These are phyloP conservation scores for Lactarius hengduanensis DNA, from an alignment of 768 basidiomycete species.

Conservation along the genomic window DNA sequence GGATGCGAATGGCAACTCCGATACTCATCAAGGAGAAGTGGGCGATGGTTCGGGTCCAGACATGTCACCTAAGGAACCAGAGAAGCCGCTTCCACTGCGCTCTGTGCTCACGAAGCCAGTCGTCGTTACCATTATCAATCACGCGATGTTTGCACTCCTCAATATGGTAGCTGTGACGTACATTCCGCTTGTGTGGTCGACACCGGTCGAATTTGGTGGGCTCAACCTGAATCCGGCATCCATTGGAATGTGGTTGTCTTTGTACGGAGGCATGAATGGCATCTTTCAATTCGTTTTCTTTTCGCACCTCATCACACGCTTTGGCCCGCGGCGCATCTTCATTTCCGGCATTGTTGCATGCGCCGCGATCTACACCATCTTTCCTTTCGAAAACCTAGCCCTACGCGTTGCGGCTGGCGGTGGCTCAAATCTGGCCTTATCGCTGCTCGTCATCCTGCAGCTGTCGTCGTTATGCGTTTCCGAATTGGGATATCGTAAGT, in stretches of 20 bases:
- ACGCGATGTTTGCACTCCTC: constrained; percentile 42
- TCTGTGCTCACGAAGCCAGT: constrained; percentile 31
- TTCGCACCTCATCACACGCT: constrained; percentile 36
- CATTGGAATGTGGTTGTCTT: constrained; percentile 40
- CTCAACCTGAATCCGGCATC: constrained; percentile 38
- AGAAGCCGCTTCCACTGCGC: constrained; percentile 36
- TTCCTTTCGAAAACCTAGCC: constrained; percentile 29
- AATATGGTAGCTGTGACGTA: constrained; percentile 42
- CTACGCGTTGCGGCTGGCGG: neutral
- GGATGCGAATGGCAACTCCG: neutral
- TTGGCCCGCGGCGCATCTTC: constrained; percentile 40
- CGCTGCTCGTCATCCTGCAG: neutral
- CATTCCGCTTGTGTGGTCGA: constrained; percentile 46
- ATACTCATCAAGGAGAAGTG: neutral
- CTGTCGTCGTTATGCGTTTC: neutral
- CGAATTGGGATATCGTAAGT: neutral
- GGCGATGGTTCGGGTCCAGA: neutral
- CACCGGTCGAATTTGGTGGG: constrained; percentile 27
- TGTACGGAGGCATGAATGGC: constrained; percentile 39
- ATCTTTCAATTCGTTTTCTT: constrained; percentile 41
- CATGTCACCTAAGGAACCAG: neutral
- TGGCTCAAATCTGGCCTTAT: neutral
- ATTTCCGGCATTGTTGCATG: constrained; percentile 30
- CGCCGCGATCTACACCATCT: constrained; percentile 30
- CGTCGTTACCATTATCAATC: constrained; percentile 43